Base-by-base conservation (phyloP, 495 filamentous ascomycete species). In the Neurospora africana region DNA sequence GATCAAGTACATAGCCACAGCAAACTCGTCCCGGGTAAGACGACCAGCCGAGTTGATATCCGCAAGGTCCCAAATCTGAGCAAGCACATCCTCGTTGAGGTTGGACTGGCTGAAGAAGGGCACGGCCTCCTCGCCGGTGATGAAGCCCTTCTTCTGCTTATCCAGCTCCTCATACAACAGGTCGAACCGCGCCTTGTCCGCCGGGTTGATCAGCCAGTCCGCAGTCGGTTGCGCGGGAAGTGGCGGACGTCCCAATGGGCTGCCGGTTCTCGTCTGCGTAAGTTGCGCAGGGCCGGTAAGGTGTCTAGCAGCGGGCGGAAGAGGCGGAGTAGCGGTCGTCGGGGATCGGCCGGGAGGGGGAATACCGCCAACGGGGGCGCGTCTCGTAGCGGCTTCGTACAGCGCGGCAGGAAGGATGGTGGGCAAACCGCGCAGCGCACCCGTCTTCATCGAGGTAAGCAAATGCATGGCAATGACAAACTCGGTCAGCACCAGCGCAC, bases 391-490 rank as follows among this genome's bases (percentile, higher is more conserved):
- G 35, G 96, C 95, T 75, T 98, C 95, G 75, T 96, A 98, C 19
- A 99, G 84, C 3, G 91, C 91, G 21, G 92, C 88, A 35, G 96
- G 96, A 3, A 99, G 86, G 41, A 91, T 90, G 71, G 85, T 90
- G 33, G 95, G 95, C 73, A 98, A 84, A 65, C 86, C 91, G 70
- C 90, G 88, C 80, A 99, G 85, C 8, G 87, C 85, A 35, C 94
- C 92, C 30, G 89, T 91, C 83, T 95, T 97, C 80, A 90, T 93
- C 8, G 94, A 97, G 6, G 92, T 92, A 69, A 99, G 84, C 37
- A 99, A 86, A 83, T 99, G 95, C 95, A 99, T 99, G 13, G 96
- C 95, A 76, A 99, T 95, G 76, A 98, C 91, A 79, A 99, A 99
- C 73, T 98, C 95, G 15, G 93, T 95, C 75, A 89, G 84, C 74